phyloP scores from a whole-genome alignment of 495 filamentous ascomycete genomes.

The Hyphodiscus hymeniophilus region DNA sequence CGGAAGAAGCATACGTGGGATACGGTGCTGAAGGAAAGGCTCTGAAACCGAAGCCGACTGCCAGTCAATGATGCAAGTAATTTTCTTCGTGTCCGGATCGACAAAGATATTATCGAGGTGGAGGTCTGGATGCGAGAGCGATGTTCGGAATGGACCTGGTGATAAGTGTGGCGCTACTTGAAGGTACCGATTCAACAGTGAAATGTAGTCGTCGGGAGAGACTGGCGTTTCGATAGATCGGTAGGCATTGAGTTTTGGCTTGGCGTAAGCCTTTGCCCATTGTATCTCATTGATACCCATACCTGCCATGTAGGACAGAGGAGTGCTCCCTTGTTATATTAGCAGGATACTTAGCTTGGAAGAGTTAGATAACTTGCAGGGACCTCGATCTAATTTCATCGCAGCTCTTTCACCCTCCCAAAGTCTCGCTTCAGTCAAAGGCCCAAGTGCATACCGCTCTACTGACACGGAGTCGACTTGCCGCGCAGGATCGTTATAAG shows the following conservation, averaged over 20 bases:
- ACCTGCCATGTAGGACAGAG: constrained; percentile 21
- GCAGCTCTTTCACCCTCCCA: constrained; percentile 21
- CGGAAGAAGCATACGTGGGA: constrained; percentile 25
- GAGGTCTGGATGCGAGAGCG: constrained; percentile 28
- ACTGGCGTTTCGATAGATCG: constrained; percentile 6
- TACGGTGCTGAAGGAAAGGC: constrained; percentile 17
- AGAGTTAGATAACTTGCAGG: constrained; percentile 22
- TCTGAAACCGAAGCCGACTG: constrained; percentile 17
- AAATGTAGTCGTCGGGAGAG: constrained; percentile 6
- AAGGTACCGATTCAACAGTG: constrained; percentile 15
- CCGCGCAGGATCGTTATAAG: neutral
- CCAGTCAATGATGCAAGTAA: constrained; percentile 28
- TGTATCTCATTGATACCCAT: constrained; percentile 28
- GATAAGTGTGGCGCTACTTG: constrained; percentile 3
- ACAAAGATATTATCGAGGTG: constrained; percentile 30
- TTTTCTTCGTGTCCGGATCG: constrained; percentile 22
- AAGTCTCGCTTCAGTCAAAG: constrained; percentile 18
- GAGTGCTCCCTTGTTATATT: constrained; percentile 19
- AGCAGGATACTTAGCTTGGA: constrained; percentile 6
- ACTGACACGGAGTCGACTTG: neutral
- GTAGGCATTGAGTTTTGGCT: constrained; percentile 25
- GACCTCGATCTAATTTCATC: constrained; percentile 29
- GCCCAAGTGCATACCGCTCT: constrained; percentile 12
- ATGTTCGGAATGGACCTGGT: constrained; percentile 8
- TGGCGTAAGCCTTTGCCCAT: constrained; percentile 23